Conservation (phyloP, 768 basidiomycete species). For the Kwoniella mangroviensis region DNA sequence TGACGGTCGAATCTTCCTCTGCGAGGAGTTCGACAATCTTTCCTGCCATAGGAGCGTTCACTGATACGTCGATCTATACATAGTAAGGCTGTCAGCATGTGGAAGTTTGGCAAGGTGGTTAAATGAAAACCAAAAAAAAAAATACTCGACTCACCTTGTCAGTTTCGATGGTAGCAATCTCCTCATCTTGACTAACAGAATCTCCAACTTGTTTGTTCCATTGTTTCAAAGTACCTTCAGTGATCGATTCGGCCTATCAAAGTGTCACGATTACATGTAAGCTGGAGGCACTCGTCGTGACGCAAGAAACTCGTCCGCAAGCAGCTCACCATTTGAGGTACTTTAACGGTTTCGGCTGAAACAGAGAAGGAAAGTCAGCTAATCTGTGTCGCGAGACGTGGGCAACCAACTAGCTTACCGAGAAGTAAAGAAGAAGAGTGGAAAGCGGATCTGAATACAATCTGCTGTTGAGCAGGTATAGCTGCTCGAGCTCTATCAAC, state of each 20-base stretch:
- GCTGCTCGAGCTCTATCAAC: conserved; percentile 15
- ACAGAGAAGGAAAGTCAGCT: background rate
- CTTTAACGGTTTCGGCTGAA: conserved; percentile 82
- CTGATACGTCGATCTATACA: conserved; percentile 88
- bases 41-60: conserved; percentile 88
- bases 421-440: conserved; percentile 43
- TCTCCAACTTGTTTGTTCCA: conserved; percentile 96
- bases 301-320: too few relatives aligned
- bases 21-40: conserved; percentile 85
- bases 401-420: conserved; percentile 32
- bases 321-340: conserved; percentile 78
- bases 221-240: conserved; percentile 92
- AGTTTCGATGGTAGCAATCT: conserved; percentile 96
- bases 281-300: too few relatives aligned
- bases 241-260: conserved; percentile 78
- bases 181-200: conserved; percentile 86
- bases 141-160: conserved; percentile 74
- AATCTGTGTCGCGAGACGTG: background rate
- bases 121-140: background rate
- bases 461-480: conserved; percentile 11
- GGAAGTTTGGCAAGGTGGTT: too few relatives aligned
- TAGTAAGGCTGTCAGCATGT: too few relatives aligned
- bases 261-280: background rate
- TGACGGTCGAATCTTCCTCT: conserved; percentile 89
- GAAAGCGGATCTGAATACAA: conserved; percentile 39